Evolutionary conservation across 768 basidiomycete species (phyloP), one percentile per base, ranked within the genome.

Genomic region (Rhodotorula taiwanensis): DNA sequence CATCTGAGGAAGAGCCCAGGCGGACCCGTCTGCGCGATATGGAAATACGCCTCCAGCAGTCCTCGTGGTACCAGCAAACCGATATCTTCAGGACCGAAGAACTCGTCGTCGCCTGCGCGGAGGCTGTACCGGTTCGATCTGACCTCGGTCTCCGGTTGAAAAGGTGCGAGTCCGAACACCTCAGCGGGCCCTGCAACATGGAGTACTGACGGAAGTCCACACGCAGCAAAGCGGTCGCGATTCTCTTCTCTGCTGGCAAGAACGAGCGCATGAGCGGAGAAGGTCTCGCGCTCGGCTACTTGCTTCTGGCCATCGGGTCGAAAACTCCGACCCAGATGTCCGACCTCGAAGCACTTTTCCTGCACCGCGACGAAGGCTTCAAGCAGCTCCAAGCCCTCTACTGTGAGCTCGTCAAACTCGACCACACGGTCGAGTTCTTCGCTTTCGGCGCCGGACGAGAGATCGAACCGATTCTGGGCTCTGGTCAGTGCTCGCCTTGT

Each of bases 391-490:
- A 64, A 23, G 34, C 14, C 10, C 48, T 64, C n/a, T 64, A 59
- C 49, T 43, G 43, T 53, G 58, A 64, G 53, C 56, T 64, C 41
- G 42, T 41, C 28, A 47, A 52, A 23, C 49, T 57, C 23, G 4
- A 21, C 2, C 42, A 41, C 36, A 34, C 33, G 21, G 66, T 67
- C 49, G 60, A 67, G 48, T 58, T 62, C 48, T 58, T 62, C 30
- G 48, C 28, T 15, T 67, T 67, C 23, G 66, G 66, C 25, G 16
- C 27, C 7, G 33, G 23, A 3, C 9, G 20, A 8, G 56, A 56
- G 2, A 25, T 62, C 28, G 28, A 58, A 21, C 47, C 47, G 14
- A 55, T 67, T 41, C 39, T 62, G 34, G 18, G 36, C 1, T n/a
- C 36, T 23, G 66, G 66, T 59, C 21, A 25, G 60, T n/a, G 25